Base-by-base conservation (phyloP, 2,329 filamentous ascomycete genomes). In the Colletotrichum tamarilloi region DNA sequence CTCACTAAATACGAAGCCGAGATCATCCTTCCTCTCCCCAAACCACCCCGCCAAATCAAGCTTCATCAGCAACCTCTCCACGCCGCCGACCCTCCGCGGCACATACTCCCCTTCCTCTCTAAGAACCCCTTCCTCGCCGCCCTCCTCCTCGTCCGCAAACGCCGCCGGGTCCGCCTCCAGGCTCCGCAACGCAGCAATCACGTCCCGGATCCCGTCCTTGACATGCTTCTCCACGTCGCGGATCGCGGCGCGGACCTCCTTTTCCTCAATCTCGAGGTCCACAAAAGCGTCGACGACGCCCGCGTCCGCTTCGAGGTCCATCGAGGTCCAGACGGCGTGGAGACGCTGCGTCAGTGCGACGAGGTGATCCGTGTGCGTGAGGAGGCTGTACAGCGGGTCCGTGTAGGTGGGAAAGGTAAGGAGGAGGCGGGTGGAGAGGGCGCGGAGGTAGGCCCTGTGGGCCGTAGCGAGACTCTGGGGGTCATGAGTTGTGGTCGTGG, bases 61-160 rank as follows among this genome's bases (percentile, higher is more conserved):
- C 85, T 98, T 98, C 94, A 98, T 97, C 80, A 98, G 82, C 79
- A 98, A 83, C 72, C 94, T 87, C 84, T 98, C 95, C 58, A 98
- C 91, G 1, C 95, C 94, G 0, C 94, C 94, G 4, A 94, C 90
- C 73, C 93, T 91, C 74, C 90, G 88, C 1, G 94, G 93, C 35
- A 92, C 87, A 80, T 94, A 98, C 74, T 82, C 82, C 0, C 85
- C 87, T 52, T 85, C 84, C 38, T 88, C 86, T 49, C 80, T 78
- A 42, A 79, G 68, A 24, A 77, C 76, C 11, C 74, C 76, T 26
- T 69, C 68, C 49, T 73, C 84, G 5, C 75, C 76, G 6, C 76
- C 79, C 6, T 77, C 80, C 72, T 86, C 85, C 77, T 84, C 83
- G 63, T 86, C 82, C 62, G 81, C 84, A 60, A 86, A 81, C 74